Evolutionary conservation across 192 early-diverging fungal species (phyloP).

Genomic region (Coemansia sp.): DNA sequence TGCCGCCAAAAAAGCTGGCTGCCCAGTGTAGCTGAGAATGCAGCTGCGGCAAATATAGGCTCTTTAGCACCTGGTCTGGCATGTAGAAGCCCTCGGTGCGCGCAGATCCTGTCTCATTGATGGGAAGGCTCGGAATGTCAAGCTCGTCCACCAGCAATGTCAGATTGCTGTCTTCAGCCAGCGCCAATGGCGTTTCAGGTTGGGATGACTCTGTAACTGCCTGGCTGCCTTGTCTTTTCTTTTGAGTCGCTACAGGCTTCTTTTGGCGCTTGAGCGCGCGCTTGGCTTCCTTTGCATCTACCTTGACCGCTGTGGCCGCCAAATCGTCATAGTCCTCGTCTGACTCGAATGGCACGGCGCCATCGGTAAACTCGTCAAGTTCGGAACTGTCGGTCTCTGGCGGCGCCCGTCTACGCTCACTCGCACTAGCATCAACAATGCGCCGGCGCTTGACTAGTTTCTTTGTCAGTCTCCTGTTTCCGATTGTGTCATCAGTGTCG

Average conservation of each 20-base stretch:
- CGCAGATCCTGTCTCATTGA: conserved; percentile 72
- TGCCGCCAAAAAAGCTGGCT: conserved; percentile 53
- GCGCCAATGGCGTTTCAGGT: conserved; percentile 24
- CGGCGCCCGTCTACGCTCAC: neutral
- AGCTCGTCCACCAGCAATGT: conserved; percentile 1
- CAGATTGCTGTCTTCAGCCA: neutral
- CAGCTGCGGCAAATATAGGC: conserved; percentile 61
- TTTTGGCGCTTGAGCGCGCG: conserved; percentile 9
- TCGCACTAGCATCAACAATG: neutral
- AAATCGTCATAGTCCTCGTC: conserved; percentile 1
- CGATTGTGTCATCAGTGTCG: neutral
- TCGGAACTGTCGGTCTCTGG: conserved; percentile 1
- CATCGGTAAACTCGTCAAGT: conserved; percentile 2
- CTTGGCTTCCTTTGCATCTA: neutral
- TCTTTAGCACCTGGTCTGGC: conserved; percentile 68
- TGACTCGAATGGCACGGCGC: neutral
- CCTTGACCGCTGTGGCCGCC: neutral
- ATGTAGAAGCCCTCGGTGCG: conserved; percentile 79
- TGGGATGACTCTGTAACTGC: conserved; percentile 15
- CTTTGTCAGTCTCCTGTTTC: neutral
- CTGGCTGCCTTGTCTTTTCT: conserved; percentile 28
- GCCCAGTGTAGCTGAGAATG: conserved; percentile 54
- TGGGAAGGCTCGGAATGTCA: conserved; percentile 25
- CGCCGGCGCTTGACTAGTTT: conserved; percentile 6
- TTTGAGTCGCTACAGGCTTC: neutral